Evolutionary conservation across 129 eudicot species (phyloP).

Genomic region (Tanacetum coccineum): DNA sequence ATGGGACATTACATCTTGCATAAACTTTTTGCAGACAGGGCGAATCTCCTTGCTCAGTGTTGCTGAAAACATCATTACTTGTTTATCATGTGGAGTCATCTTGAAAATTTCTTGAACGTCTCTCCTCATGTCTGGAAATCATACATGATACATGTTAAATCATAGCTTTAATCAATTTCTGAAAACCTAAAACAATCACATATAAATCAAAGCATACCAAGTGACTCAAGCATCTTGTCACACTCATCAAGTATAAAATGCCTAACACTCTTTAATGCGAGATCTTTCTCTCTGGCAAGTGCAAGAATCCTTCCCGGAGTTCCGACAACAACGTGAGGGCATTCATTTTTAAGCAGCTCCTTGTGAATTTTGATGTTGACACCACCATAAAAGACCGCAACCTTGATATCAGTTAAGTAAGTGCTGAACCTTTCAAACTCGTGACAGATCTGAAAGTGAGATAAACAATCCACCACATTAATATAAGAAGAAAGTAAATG

Average conservation of each 20-base stretch:
- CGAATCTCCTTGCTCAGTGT: conserved; percentile 98
- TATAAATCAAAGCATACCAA: conserved; percentile 44
- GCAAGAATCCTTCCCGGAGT: conserved; percentile 96
- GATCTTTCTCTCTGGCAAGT: conserved; percentile 86
- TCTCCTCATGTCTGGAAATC: conserved; percentile 78
- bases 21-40: conserved; percentile 97
- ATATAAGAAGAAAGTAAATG: not conserved
- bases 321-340: conserved; percentile 98
- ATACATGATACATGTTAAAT: conserved; percentile 9
- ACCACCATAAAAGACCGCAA: conserved; percentile 98
- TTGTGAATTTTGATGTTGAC: conserved; percentile 90
- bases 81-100: conserved; percentile 99
- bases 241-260: conserved; percentile 96
- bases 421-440: conserved; percentile 98
- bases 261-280: conserved; percentile 80
- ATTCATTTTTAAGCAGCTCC: conserved; percentile 89
- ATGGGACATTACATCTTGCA: conserved; percentile 99
- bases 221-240: conserved; percentile 99
- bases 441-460: conserved; percentile 63
- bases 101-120: conserved; percentile 98
- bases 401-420: conserved; percentile 78
- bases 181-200: not conserved
- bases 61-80: conserved; percentile 99
- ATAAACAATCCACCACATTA: not conserved
- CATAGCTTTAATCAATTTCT: not conserved